phyloP scores from a whole-genome alignment of 768 basidiomycete species.

The Trametes gibbosa region DNA sequence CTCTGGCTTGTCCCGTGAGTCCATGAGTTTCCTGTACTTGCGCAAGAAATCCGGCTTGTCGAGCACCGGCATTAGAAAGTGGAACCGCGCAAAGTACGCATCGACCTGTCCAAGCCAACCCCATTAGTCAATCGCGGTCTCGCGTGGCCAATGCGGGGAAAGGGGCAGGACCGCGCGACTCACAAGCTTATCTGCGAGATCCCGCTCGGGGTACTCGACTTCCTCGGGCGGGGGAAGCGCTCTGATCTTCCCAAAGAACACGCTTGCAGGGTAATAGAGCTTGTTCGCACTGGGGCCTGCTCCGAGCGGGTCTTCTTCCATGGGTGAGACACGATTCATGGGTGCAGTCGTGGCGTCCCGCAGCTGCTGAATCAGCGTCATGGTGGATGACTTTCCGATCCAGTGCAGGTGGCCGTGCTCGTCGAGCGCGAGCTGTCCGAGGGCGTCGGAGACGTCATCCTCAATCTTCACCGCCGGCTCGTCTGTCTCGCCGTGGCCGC shows the following conservation, averaged over 20 bases:
- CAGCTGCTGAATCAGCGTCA: conserved; percentile 90
- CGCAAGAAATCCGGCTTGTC: conserved; percentile 82
- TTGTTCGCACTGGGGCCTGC: conserved; percentile 81
- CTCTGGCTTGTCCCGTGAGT: conserved; percentile 50
- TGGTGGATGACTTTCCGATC: conserved; percentile 90
- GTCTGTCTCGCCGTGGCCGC: conserved; percentile 31
- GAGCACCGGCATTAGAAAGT: conserved; percentile 85
- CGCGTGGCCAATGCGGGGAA: neutral
- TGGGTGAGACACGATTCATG: conserved; percentile 74
- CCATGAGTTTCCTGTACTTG: conserved; percentile 74
- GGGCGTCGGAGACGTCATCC: conserved; percentile 80
- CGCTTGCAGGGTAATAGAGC: conserved; percentile 82
- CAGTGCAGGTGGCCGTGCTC: conserved; percentile 89
- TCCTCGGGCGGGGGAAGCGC: conserved; percentile 82
- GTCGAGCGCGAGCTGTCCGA: conserved; percentile 85
- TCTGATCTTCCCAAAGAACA: conserved; percentile 83
- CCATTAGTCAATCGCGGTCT: neutral
- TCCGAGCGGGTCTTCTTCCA: conserved; percentile 78
- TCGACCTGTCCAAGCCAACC: conserved; percentile 53
- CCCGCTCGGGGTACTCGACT: conserved; percentile 82
- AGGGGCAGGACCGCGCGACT: conserved; percentile 28
- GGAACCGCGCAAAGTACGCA: conserved; percentile 83
- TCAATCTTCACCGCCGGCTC: conserved; percentile 50
- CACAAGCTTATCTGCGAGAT: conserved; percentile 85
- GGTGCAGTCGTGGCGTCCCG: conserved; percentile 71